These are phyloP conservation scores for Balansia obtecta DNA, from an alignment of 2,329 filamentous ascomycete genomes.

Conservation along the genomic window DNA sequence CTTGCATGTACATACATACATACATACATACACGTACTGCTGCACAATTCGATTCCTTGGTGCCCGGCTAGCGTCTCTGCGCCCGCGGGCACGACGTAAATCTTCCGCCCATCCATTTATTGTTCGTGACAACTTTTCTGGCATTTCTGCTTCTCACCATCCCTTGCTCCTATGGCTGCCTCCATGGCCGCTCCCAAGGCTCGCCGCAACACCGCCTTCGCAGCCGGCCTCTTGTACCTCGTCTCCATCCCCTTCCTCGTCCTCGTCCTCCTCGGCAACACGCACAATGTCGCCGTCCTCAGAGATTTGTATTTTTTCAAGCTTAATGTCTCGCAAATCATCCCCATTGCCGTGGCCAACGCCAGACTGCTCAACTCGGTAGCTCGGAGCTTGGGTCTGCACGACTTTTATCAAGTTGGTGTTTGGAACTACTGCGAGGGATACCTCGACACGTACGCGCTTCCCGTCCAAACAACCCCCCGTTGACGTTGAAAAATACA, in stretches of 20 bases:
- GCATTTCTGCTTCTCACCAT: too few relatives aligned
- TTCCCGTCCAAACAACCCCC: too few relatives aligned
- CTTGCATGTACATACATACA: too few relatives aligned
- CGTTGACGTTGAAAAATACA: too few relatives aligned
- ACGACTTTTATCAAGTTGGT: slow-evolving; percentile 90
- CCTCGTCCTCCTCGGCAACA: slow-evolving; percentile 67
- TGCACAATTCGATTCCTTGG: too few relatives aligned
- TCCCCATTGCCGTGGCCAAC: slow-evolving; percentile 60
- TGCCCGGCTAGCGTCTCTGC: too few relatives aligned
- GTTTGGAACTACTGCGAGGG: slow-evolving; percentile 91
- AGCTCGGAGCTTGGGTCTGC: slow-evolving; percentile 71
- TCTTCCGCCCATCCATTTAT: too few relatives aligned
- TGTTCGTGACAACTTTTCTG: too few relatives aligned
- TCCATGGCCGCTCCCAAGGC: slow-evolving; percentile 16
- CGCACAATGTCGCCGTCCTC: slow-evolving; percentile 46
- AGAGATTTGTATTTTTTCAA: slow-evolving; percentile 72
- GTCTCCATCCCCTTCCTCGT: slow-evolving; percentile 67
- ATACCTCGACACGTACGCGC: slow-evolving; percentile 48
- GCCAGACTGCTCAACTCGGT: slow-evolving; percentile 73
- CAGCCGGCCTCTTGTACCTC: slow-evolving; percentile 59
- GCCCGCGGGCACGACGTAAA: too few relatives aligned
- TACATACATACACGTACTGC: too few relatives aligned
- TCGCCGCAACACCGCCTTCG: slow-evolving; percentile 47
- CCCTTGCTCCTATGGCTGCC: too few relatives aligned
- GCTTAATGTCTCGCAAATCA: slow-evolving; percentile 70